phyloP scores from a whole-genome alignment of 2,329 filamentous ascomycete species.

The Immersiporthe knoxdaviesiana region DNA sequence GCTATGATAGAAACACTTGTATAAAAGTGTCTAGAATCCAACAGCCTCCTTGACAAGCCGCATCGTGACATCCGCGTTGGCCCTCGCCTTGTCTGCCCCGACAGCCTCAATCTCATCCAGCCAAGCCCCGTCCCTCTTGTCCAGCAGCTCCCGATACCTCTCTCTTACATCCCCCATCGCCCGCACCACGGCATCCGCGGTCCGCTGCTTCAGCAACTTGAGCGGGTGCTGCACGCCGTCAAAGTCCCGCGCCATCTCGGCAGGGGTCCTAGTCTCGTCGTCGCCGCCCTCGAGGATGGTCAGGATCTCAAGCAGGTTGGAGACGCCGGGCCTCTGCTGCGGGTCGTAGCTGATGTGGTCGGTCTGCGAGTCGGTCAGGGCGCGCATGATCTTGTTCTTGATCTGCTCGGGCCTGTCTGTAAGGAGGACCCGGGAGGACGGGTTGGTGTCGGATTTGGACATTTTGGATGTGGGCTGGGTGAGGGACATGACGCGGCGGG shows the following conservation, averaged over 20 bases:
- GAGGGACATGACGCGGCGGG: conserved; percentile 89
- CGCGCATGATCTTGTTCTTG: conserved; percentile 67
- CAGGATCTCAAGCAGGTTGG: conserved; percentile 84
- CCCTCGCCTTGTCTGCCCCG: conserved; percentile 64
- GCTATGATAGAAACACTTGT: neutral
- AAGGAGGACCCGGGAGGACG: conserved; percentile 78
- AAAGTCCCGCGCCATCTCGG: conserved; percentile 46
- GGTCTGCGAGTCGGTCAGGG: conserved; percentile 72
- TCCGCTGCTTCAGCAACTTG: conserved; percentile 52
- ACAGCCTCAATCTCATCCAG: conserved; percentile 60
- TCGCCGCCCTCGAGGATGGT: conserved; percentile 59
- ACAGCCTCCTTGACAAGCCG: conserved; percentile 53
- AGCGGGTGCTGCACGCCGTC: conserved; percentile 40
- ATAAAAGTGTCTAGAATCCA: conserved; percentile 44
- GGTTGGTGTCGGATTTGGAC: conserved; percentile 83
- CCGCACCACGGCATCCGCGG: conserved; percentile 59
- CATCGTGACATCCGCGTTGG: conserved; percentile 65
- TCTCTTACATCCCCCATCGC: conserved; percentile 55
- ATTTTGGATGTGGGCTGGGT: conserved; percentile 80
- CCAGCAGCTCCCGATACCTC: conserved; percentile 46
- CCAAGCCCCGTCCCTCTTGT: conserved; percentile 49
- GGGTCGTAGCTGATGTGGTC: conserved; percentile 74
- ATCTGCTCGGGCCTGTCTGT: conserved; percentile 72
- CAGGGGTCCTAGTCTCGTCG: conserved; percentile 42
- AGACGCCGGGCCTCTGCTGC: conserved; percentile 72